A percentile compares a stretch with the other conserved stretches of the same genome.
Evolutionary conservation across 1,284 basidiomycete species (phyloP).

Genomic region (Abortiporus biennis): DNA sequence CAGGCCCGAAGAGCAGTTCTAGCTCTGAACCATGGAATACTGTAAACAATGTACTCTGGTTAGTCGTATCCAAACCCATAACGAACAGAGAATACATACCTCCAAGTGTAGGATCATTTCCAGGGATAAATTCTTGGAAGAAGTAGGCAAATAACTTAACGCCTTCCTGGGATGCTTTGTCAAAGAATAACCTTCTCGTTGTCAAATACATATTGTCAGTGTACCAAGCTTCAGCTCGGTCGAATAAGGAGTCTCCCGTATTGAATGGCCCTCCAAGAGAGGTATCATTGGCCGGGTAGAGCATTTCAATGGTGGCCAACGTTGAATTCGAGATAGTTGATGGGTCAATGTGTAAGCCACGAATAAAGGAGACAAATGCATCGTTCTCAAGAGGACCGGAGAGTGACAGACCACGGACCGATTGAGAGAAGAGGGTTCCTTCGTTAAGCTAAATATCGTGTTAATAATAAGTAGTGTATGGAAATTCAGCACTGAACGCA

Average conservation of each 20-base stretch:
- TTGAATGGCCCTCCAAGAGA: conserved; percentile 42
- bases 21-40: conserved; percentile 49
- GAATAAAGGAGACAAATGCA: conserved; percentile 40
- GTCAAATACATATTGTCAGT: conserved; percentile 50
- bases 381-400: conserved; percentile 30
- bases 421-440: conserved; percentile 36
- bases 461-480: neutral
- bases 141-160: conserved; percentile 49
- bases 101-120: conserved; percentile 35
- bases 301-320: conserved; percentile 28
- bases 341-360: conserved; percentile 41
- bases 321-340: conserved; percentile 36
- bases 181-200: conserved; percentile 41
- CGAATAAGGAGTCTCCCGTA: conserved; percentile 53
- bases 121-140: conserved; percentile 49
- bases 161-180: conserved; percentile 33
- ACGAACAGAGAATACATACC: conserved; percentile 19
- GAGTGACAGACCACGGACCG: conserved; percentile 30
- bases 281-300: conserved; percentile 45
- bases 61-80: neutral
- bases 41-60: conserved; percentile 15
- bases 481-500: conserved; percentile 19
- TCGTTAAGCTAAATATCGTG: conserved; percentile 43
- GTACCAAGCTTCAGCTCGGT: conserved; percentile 49
- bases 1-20: conserved; percentile 39